Base-by-base conservation (phyloP, 345 rosid genomes). In the Brassica rapa region DNA sequence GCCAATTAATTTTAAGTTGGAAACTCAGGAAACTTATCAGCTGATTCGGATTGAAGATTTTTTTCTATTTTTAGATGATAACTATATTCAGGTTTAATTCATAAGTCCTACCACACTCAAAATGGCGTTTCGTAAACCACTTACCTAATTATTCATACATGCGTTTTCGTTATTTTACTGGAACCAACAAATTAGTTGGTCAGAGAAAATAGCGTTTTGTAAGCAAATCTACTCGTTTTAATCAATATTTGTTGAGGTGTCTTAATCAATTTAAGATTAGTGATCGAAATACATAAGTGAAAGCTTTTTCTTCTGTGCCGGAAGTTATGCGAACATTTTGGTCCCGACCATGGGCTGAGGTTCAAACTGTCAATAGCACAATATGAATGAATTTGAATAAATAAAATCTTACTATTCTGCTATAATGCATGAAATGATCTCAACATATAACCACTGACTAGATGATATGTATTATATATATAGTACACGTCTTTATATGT, bases 251-350 rank as follows among this genome's bases (percentile, higher is more conserved):
- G 74, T 67, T 67, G 74, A 60, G 25, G 62, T 51, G 74, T 79
- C 78, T 66, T 79, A 62, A 39, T 79, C 82, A 68, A 37, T 60
- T 68, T 79, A 73, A 79, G 78, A 35, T 73, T 73, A 25, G 74
- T 73, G 70, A 68, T 73, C 70, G 8, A 73, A 10, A 51, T 8
- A 72, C 49, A 41, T 68, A 67, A 51, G 70, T 61, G 70, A 73
- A 8, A 14, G 7, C 68, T 49, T 66, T 70, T 27, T 33, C 27
- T 29, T 73, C 62, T 68, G 7, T 79, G 82, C 78, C 70, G 74
- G 78, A 51, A 66, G 78, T 49, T 61, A 62, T 79, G 62, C 25
- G 21, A 79, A 68, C 78, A 68, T 62, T 72, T 62, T 79, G 82
- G 78, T 19, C 78, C 82, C 61, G 29, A 79, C 70, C 73, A 72